phyloP scores from a whole-genome alignment of 495 filamentous ascomycete genomes.

The Ramalina peruviana region DNA sequence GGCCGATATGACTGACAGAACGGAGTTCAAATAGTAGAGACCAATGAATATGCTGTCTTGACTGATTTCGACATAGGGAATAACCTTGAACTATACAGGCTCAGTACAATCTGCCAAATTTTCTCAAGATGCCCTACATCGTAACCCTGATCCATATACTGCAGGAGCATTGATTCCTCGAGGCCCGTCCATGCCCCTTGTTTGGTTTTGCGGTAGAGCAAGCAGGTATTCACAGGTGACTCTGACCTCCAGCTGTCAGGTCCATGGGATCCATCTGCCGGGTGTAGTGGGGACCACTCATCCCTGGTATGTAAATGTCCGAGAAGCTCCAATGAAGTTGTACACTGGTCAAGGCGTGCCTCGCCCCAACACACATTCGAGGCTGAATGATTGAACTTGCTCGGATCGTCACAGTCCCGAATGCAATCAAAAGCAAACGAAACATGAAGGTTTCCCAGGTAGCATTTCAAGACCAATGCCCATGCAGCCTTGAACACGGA shows the following conservation, averaged over 20 bases:
- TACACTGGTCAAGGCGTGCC: neutral
- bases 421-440: slow-evolving; percentile 35
- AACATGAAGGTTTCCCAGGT: slow-evolving; percentile 36
- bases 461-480: slow-evolving; percentile 39
- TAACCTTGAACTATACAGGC: neutral
- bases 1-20: slow-evolving; percentile 7
- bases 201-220: neutral
- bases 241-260: neutral
- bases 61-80: neutral
- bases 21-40: slow-evolving; percentile 6
- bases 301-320: neutral
- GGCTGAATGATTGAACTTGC: neutral
- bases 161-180: neutral
- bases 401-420: neutral
- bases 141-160: neutral
- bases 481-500: slow-evolving; percentile 38
- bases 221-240: slow-evolving; percentile 1
- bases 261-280: neutral
- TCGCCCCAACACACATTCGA: neutral
- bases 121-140: neutral
- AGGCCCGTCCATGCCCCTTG: neutral
- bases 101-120: neutral
- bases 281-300: neutral
- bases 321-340: neutral
- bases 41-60: neutral